phyloP scores from a whole-genome alignment of 805 yeast species.

The Nakazawaea holstii region DNA sequence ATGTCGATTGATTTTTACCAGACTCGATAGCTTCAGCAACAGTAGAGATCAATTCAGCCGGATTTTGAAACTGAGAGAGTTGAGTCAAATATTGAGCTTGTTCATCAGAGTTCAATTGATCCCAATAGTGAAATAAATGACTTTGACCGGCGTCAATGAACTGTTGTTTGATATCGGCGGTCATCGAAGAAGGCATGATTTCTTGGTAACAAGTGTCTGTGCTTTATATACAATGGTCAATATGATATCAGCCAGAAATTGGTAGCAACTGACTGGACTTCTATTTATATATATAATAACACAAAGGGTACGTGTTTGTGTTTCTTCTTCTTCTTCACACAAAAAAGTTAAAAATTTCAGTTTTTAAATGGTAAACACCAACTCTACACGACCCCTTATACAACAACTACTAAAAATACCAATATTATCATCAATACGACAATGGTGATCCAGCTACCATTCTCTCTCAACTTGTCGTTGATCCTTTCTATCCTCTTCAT shows the following conservation, averaged over 20 bases:
- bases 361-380: conserved; percentile 1
- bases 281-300: no score
- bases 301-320: no score
- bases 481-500: conserved; percentile 32
- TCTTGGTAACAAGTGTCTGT: background rate
- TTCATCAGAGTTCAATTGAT: conserved; percentile 29
- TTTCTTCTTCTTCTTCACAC: no score
- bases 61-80: conserved; percentile 35
- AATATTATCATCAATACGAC: conserved; percentile 36
- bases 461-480: conserved; percentile 35
- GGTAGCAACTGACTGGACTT: no score
- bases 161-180: conserved; percentile 18
- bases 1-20: conserved; percentile 16
- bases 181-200: conserved; percentile 6
- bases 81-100: conserved; percentile 33
- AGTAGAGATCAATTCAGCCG: conserved; percentile 32
- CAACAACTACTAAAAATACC: conserved; percentile 34
- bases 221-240: background rate
- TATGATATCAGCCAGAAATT: background rate
- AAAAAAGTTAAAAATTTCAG: background rate
- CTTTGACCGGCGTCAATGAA: conserved; percentile 45
- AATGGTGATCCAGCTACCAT: conserved; percentile 46
- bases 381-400: conserved; percentile 14
- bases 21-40: conserved; percentile 42
- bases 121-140: conserved; percentile 47